Evolutionary conservation across 2,329 filamentous ascomycete species (phyloP), one percentile per base, ranked within the genome.

Genomic region (Alternaria conjuncta): DNA sequence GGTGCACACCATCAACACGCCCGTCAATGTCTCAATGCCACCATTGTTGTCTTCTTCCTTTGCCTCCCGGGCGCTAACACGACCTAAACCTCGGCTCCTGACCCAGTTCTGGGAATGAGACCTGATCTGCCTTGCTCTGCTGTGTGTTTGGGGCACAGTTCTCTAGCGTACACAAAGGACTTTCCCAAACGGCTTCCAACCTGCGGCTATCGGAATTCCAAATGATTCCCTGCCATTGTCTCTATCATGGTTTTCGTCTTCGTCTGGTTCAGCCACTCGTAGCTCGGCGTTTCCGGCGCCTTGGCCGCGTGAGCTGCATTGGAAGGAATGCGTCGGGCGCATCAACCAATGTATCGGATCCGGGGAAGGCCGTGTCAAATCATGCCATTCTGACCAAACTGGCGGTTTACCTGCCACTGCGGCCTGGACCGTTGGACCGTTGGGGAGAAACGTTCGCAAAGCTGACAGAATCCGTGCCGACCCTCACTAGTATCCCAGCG

Each of bases 281-380:
- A 20, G 30, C 21, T 41, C 60, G 47, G 60, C 56, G 21, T 15
- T 20, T 57, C 57, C 61, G 61, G 50, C 57, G 45, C 56, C 62
- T 61, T 61, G 58, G 55, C 58, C 50, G 58, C 50, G 46, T 55
- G 47, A 30, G 23, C 55, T 36, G 18, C 51, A 61, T 30, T 47
- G 15, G 46, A 64, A 65, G 61, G 56, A 65, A 64, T 56, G 30
- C 51, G 51, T 58, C 61, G 59, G 62, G 64, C 64, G 60, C 36
- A 32, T 26, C 32, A 44, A 65, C 64, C 61, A 56, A 11, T 44
- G 54, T 55, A 45, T 57, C 64, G 64, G 61, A 58, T 61, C 45
- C 8, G 49, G 28, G 28, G 30, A 51, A 30, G 36, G 10, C 12
- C 7, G 23, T 50, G 46, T 41, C 53, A 50, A 57, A 49, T 46